A percentile compares a stretch with the other conserved stretches of the same genome.
phyloP scores from a whole-genome alignment of 2,329 filamentous ascomycete genomes.

The Cercospora sp. region DNA sequence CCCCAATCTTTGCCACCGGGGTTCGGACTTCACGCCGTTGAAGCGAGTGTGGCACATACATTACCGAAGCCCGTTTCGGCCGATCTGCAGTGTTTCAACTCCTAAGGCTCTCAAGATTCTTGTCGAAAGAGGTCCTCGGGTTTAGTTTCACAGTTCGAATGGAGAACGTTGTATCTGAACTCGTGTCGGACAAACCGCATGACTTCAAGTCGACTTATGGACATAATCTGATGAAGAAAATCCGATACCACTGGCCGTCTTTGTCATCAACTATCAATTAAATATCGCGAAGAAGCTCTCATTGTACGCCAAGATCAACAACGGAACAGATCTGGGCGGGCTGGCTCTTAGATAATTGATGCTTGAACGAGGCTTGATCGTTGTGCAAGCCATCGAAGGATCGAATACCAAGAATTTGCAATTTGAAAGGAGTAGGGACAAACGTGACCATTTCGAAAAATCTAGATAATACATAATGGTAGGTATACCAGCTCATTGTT shows the following conservation, averaged over 20 bases:
- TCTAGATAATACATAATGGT: background rate
- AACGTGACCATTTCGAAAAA: background rate
- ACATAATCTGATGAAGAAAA: background rate
- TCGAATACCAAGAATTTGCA: background rate
- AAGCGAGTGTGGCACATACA: background rate
- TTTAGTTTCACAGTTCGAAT: background rate
- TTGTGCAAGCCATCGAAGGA: background rate
- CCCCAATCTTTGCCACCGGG: background rate
- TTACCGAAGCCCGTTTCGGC: background rate
- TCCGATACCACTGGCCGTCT: background rate
- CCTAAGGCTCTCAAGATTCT: background rate
- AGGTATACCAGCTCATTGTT: background rate
- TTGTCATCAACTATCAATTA: background rate
- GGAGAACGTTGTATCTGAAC: background rate
- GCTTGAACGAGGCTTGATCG: background rate
- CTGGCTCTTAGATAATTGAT: background rate
- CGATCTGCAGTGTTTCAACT: background rate
- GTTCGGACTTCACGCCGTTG: background rate
- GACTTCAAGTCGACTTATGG: background rate
- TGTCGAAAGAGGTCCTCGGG: background rate
- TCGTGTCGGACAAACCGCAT: background rate
- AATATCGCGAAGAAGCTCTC: background rate
- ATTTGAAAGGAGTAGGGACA: background rate
- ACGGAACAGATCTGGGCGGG: background rate
- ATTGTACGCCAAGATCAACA: background rate